A percentile compares a stretch with the other conserved stretches of the same genome.
phyloP scores from a whole-genome alignment of 2,329 filamentous ascomycete genomes.

The Fusarium piperis region DNA sequence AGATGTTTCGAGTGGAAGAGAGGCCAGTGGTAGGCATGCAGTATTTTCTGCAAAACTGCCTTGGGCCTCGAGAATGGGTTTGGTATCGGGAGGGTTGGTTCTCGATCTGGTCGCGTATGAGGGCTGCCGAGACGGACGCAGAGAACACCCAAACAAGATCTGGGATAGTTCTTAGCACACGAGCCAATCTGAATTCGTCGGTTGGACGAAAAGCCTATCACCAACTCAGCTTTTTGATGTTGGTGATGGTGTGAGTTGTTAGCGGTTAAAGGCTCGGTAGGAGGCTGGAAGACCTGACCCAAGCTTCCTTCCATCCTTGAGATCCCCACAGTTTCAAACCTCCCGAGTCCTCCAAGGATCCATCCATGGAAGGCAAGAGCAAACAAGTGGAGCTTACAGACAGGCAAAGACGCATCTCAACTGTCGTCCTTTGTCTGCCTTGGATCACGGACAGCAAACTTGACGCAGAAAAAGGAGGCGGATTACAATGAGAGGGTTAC shows the following conservation, averaged over 20 bases:
- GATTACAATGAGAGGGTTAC: background rate
- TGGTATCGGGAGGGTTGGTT: background rate
- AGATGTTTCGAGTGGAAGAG: slow-evolving; percentile 11
- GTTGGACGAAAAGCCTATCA: background rate
- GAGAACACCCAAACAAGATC: background rate
- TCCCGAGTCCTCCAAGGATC: background rate
- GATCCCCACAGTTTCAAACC: slow-evolving; percentile 2
- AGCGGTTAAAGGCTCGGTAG: background rate
- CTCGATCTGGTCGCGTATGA: background rate
- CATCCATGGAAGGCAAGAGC: background rate
- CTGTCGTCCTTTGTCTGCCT: slow-evolving; percentile 10
- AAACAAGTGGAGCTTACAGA: slow-evolving; percentile 1
- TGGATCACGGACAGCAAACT: background rate
- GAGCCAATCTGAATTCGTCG: background rate
- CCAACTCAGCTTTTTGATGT: background rate
- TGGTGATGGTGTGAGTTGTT: background rate
- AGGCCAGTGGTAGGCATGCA: background rate
- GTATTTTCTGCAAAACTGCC: background rate
- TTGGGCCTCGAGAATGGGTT: slow-evolving; percentile 14
- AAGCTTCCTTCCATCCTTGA: slow-evolving; percentile 7
- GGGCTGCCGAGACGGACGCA: background rate
- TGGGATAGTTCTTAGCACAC: background rate
- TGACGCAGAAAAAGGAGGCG: background rate
- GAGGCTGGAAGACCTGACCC: background rate
- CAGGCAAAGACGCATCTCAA: background rate